These are phyloP conservation scores for Trypanosoma scelopori DNA, from an alignment of 208 protist species.

Conservation along the genomic window DNA sequence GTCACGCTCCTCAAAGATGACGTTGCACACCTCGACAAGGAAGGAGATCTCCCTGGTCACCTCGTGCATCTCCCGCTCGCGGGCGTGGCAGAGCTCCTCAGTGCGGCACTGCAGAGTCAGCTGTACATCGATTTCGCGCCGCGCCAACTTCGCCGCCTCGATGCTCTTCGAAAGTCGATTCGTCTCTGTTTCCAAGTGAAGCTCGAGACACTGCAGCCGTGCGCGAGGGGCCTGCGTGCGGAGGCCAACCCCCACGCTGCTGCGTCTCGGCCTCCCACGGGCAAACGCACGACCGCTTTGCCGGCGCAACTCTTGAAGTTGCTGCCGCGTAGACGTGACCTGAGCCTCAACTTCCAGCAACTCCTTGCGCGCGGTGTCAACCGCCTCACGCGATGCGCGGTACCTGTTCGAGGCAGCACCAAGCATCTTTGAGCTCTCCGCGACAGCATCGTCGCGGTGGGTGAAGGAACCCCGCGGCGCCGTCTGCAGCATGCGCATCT, in stretches of 20 bases:
- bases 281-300: slow-evolving; percentile 1
- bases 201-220: slow-evolving; percentile 87
- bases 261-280: slow-evolving; percentile 10
- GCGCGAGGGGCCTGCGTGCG: slow-evolving; percentile 36
- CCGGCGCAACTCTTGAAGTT: slow-evolving; percentile 33
- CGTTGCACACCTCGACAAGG: slow-evolving; percentile 91
- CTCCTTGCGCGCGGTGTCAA: slow-evolving; percentile 45
- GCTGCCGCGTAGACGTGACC: slow-evolving; percentile 30
- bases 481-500: slow-evolving; percentile 75
- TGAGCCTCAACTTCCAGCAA: slow-evolving; percentile 46
- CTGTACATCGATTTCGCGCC: slow-evolving; percentile 87
- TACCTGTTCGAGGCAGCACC: slow-evolving; percentile 59
- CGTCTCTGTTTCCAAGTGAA: slow-evolving; percentile 79
- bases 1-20: slow-evolving; percentile 85
- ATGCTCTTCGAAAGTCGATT: slow-evolving; percentile 85
- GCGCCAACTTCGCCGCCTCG: slow-evolving; percentile 69
- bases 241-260: slow-evolving; percentile 14
- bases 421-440: slow-evolving; percentile 48
- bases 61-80: slow-evolving; percentile 85
- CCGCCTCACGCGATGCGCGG: slow-evolving; percentile 31
- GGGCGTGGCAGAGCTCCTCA: slow-evolving; percentile 80
- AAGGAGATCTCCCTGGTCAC: slow-evolving; percentile 91
- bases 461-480: slow-evolving; percentile 10
- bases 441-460: background rate
- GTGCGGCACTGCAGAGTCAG: slow-evolving; percentile 84